Base-by-base conservation (phyloP, 2,329 filamentous ascomycete genomes). In the Lasiodiplodia citricola region DNA sequence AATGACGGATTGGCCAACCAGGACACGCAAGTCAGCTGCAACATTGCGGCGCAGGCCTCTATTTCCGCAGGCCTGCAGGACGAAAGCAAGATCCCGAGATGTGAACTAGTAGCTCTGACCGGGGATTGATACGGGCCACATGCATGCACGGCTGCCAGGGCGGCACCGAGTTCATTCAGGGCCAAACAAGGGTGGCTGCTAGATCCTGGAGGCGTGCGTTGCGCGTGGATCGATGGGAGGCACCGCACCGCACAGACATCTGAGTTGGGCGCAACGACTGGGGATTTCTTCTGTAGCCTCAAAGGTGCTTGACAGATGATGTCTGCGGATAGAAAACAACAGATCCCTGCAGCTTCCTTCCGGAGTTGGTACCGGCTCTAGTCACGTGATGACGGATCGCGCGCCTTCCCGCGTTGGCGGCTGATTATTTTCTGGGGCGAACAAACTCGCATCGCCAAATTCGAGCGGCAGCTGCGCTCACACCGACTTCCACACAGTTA, bases 391-490 rank as follows among this genome's bases (percentile, higher is more conserved):
- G 35, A 35, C 35, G 47, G 50, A 37, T 10, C 21, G 37, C 52
- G 35, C 64, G 38, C 55, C 38, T 35, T n/a, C 16, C 7, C 11
- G 38, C 31, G 8, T 4, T 11, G 18, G 18, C 11, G 21, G n/a
- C 50, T 37, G 23, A 18, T 31, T 3, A 28, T 55, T 66, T 56
- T 64, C 25, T 47, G 25, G 37, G 51, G 38, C 38, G 51, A 50
- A 57, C 54, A 67, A 58, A 63, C 18, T 23, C 44, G 58, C 58
- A 28, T 63, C 41, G 58, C 25, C 25, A 67, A 67, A 37, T 57
- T 54, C 47, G n/a, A 23, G 38, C 37, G 37, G 2, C 37, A 21
- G 6, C 21, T 47, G 56, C 52, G 8, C 25, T 6, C 25, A 37
- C 44, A 10, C 18, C 64, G 11, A 25, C 64, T 23, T n/a, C 64